A percentile compares a stretch with the other conserved stretches of the same genome.
Evolutionary conservation across 257 asterid species (phyloP).

Genomic region (Salvia miltiorrhiza): DNA sequence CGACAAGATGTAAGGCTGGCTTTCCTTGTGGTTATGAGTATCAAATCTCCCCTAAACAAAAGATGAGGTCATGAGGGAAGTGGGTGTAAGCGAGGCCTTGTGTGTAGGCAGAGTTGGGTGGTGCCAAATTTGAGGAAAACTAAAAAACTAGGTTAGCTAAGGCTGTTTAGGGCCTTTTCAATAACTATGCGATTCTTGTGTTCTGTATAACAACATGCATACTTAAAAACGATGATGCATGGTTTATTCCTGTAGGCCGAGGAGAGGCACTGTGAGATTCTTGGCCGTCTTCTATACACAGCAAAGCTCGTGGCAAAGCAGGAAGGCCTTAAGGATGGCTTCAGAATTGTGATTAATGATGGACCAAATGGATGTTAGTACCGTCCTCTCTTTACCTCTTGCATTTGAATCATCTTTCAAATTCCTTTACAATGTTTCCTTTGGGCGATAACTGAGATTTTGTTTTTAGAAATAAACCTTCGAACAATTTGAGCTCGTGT

Average conservation of each 20-base stretch:
- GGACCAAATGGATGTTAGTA: conserved; percentile 84
- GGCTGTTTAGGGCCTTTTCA: neutral
- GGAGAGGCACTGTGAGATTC: conserved; percentile 70
- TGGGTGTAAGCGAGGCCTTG: neutral
- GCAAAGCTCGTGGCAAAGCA: conserved; percentile 87
- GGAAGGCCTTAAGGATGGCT: conserved; percentile 87
- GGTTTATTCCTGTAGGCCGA: conserved; percentile 55
- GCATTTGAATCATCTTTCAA: neutral
- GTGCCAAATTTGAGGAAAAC: neutral
- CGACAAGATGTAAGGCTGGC: neutral
- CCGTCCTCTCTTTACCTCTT: neutral
- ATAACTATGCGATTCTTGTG: neutral
- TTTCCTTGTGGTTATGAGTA: neutral
- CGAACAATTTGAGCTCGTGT: too few relatives aligned
- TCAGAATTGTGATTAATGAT: conserved; percentile 82
- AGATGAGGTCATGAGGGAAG: too few relatives aligned
- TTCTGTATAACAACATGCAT: neutral
- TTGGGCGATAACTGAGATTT: too few relatives aligned
- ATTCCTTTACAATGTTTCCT: neutral
- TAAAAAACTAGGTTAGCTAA: neutral
- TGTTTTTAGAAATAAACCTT: too few relatives aligned
- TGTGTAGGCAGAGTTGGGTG: neutral
- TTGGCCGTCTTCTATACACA: conserved; percentile 77
- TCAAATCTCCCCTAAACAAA: neutral
- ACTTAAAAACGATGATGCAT: neutral